phyloP scores from a whole-genome alignment of 2,329 filamentous ascomycete genomes.

The Rhynchosporium graminicola region DNA sequence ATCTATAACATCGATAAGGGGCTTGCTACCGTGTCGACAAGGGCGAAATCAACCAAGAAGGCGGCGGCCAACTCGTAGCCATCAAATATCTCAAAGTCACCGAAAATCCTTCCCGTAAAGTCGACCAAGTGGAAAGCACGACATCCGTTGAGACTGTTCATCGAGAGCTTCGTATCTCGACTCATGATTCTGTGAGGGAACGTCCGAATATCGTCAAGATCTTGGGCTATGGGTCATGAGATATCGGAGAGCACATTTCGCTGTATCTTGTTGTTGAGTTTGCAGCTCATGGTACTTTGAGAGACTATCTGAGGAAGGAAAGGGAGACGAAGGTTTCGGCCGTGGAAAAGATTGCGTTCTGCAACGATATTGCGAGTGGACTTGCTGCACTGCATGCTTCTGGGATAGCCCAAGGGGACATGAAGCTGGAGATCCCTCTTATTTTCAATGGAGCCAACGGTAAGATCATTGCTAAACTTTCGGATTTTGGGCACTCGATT shows the following conservation, averaged over 20 bases:
- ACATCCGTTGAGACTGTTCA: background rate
- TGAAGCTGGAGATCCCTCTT: slow-evolving; percentile 7
- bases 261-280: slow-evolving; percentile 1
- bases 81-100: slow-evolving; percentile 2
- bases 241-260: background rate
- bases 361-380: background rate
- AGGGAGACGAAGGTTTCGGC: background rate
- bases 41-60: background rate
- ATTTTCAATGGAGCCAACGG: background rate
- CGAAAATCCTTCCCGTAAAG: background rate
- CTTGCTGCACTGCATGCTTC: slow-evolving; percentile 3
- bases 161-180: slow-evolving; percentile 5
- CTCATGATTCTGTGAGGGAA: background rate
- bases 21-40: slow-evolving; percentile 6
- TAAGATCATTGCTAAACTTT: background rate
- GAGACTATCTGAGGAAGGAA: background rate
- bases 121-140: background rate
- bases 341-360: background rate
- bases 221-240: background rate
- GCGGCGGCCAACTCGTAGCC: background rate
- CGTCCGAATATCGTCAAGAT: background rate
- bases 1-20: background rate
- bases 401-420: background rate
- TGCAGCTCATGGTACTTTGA: background rate
- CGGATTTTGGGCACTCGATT: slow-evolving; percentile 2